Evolutionary conservation across 2,329 filamentous ascomycete genomes (phyloP), one percentile per base, ranked within the genome.

Genomic region (Tolypocladium inflatum): DNA sequence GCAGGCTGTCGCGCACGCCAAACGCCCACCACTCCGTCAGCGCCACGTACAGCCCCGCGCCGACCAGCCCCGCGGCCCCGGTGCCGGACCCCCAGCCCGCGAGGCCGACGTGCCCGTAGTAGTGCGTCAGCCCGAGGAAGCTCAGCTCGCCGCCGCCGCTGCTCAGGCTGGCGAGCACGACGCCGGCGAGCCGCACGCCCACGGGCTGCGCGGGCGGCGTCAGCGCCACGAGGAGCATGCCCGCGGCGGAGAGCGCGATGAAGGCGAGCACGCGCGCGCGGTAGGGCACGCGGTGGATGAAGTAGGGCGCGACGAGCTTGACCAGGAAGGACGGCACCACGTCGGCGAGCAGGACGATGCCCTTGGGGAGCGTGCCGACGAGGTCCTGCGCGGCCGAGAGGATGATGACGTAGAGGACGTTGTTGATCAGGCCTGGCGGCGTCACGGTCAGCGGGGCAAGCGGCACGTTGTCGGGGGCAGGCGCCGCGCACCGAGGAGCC

Each of bases 341-440:
- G 71, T 97, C 91, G 70, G 91, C 91, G 61, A 97, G 89, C 57
- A 97, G 86, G 57, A 99, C 93, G 58, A 95, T 83, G 65, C 90
- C 91, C 73, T 97, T 97, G 55, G 94, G 94, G 1, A 97, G 80
- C 38, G 90, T 87, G 41, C 93, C 93, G 65, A 97, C 94, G 61
- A 99, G 89, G 68, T 99, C 94, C 67, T 97, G 89, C 4, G 94
- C 94, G 41, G 94, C 90, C 37, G 91, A 95, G 67, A 99, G 88
- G 70, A 97, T 94, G 71, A 97, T 90, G 58, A 97, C 93, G 74
- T 97, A 97, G 75, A 97, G 88, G 65, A 97, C 90, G 76, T 97
- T 97, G 75, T 99, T 97, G 71, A 97, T 94, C 21, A 75, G 69
- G 57, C 74, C 74, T 75, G 26, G 33, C 33, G 9, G 33, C 1